These are phyloP conservation scores for Phytopythium litorale DNA, from an alignment of 352 stramenopile species.

Conservation along the genomic window DNA sequence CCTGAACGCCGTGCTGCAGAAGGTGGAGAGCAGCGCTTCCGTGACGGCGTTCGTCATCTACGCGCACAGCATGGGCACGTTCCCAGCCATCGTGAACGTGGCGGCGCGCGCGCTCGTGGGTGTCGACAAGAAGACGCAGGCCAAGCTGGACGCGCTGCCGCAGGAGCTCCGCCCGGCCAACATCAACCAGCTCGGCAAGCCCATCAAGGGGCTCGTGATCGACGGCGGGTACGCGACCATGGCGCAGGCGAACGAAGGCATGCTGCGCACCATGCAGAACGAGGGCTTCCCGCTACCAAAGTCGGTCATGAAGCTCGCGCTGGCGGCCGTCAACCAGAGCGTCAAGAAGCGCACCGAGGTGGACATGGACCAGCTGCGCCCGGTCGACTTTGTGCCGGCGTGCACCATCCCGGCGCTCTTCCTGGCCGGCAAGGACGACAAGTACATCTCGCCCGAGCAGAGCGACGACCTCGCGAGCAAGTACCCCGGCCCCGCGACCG, in stretches of 20 bases:
- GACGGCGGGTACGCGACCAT: constrained; percentile 76
- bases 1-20: constrained; percentile 64
- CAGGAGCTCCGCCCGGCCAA: constrained; percentile 42
- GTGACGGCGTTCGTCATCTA: constrained; percentile 68
- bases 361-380: constrained; percentile 58
- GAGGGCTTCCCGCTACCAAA: constrained; percentile 74
- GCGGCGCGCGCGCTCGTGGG: constrained; percentile 48
- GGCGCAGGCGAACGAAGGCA: constrained; percentile 55
- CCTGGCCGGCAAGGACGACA: constrained; percentile 54
- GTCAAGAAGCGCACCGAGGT: constrained; percentile 76
- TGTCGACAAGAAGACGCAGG: constrained; percentile 37
- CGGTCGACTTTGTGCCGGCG: constrained; percentile 64
- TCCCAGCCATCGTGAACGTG: constrained; percentile 76
- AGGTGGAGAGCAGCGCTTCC: constrained; percentile 38
- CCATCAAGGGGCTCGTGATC: constrained; percentile 67
- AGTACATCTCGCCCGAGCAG: constrained; percentile 63
- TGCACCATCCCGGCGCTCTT: constrained; percentile 75
- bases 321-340: constrained; percentile 65
- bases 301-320: constrained; percentile 62
- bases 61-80: constrained; percentile 81
- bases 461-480: constrained; percentile 55
- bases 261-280: constrained; percentile 56
- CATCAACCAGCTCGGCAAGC: constrained; percentile 39
- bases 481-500: constrained; percentile 55
- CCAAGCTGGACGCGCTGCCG: constrained; percentile 57